Base-by-base conservation (phyloP, 441 rosid species). In the Cnidoscolus chayamansa region DNA sequence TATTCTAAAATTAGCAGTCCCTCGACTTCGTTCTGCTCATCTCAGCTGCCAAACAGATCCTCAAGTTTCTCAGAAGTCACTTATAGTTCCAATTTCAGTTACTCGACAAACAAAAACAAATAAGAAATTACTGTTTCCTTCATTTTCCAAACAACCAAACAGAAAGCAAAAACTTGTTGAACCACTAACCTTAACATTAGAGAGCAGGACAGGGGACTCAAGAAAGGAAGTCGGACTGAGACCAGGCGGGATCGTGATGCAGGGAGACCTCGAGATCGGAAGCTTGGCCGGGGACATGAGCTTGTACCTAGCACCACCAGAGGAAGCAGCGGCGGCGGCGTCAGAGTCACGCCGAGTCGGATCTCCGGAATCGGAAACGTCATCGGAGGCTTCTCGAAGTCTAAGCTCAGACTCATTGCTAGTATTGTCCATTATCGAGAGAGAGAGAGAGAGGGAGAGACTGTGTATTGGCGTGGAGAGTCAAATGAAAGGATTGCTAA, bases 251-350 rank as follows among this genome's bases (percentile, higher is more conserved):
- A 91, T 84, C 71, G 87, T 85, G 77, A 88, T 84, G 71, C 91
- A 88, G 49, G 92, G 50, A 6, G 94, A 84, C 77, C 97, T 82
- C 32, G 97, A 86, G 90, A 92, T 95, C 86, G 98, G 98, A 32
- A 95, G 89, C 88, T 89, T 92, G 11, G 97, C 93, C 68, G 99
- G 99, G 45, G 99, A 92, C 88, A 92, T 85, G 1, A 95, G 87
- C 93, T 87, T 90, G 79, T 95, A 95, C 87, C 94, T 83, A 25
- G 99, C 97, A 4, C 91, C 90, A 13, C 83, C 86, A 1, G 67
- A 62, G 8, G 9, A 50, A 57, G n/a, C 65, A 51, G 68, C 79
- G 37, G 32, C 16, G 1, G 35, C 76, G 40, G 10, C 5, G 16
- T 47, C 79, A 35, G 74, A 56, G 8, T 16, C 71, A 74, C 16